Evolutionary conservation across 192 early-diverging fungal species (phyloP), one percentile per base, ranked within the genome.

Genomic region (Entomortierella parvispora): DNA sequence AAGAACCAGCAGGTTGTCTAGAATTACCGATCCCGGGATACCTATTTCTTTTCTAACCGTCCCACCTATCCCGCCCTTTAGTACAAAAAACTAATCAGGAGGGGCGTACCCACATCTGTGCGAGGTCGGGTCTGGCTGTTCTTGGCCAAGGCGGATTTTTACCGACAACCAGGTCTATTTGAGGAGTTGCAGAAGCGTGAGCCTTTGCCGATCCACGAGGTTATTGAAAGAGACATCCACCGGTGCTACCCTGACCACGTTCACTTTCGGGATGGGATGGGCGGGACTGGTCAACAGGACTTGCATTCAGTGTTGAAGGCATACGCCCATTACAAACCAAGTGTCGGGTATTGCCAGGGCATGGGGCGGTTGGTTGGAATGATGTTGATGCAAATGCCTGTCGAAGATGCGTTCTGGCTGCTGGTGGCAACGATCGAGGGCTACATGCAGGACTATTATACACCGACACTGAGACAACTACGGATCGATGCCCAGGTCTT

Each of bases 321-420:
- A 0, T 99, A 96, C 65, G 93, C 96, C 1, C 88, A 94, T 23
- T 93, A 95, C 80, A 94, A 98, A 65, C 86, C 86, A 3, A 67
- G 81, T 26, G 80, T 98, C 7, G 97, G 96, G 31, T 99, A 99
- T 80, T 97, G 96, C 70, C 97, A 97, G 74, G 97, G 97, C 11
- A 97, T 97, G 96, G 94, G 95, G 1, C 87, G 95, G 51, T 61
- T 99, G 46, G 97, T 90, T 15, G 96, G 96, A 0, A 88, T 95
- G 82, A 90, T 97, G 80, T 75, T 99, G 52, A 97, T 97, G 86
- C 85, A 92, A 8, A 89, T 95, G 85, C 77, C 87, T 3, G 84
- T 90, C 28, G 94, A 98, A 83, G 93, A 94, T 54, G 85, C 92
- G 3, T 98, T 98, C 83, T 98, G 95, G 95, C 65, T 93, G 42